A percentile compares a stretch with the other conserved stretches of the same genome.
Evolutionary conservation across 257 asterid species (phyloP).

Genomic region (Perilla frutescens): DNA sequence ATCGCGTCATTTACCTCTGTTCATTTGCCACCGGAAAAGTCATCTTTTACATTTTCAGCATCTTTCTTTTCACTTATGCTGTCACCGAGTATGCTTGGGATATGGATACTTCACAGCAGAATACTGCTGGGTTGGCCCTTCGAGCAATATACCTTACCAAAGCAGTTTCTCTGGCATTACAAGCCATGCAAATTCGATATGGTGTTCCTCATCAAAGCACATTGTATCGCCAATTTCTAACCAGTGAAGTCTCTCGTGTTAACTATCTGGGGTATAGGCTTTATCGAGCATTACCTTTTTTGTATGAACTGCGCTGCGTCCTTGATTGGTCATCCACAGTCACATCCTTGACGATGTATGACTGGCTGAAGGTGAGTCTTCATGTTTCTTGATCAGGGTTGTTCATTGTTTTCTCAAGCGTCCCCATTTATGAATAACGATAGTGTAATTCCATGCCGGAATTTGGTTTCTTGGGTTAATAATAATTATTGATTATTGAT

Average conservation of each 20-base stretch:
- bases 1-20: constrained; percentile 93
- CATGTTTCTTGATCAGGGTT: neutral
- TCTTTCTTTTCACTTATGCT: constrained; percentile 81
- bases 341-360: constrained; percentile 96
- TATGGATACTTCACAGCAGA: constrained; percentile 73
- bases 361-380: constrained; percentile 94
- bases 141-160: constrained; percentile 92
- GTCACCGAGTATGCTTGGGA: constrained; percentile 88
- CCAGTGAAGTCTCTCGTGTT: constrained; percentile 87
- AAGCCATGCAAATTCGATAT: constrained; percentile 94
- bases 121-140: constrained; percentile 87
- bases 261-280: constrained; percentile 90
- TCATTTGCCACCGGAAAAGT: constrained; percentile 93
- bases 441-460: neutral
- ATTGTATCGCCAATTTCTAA: constrained; percentile 93
- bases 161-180: constrained; percentile 83
- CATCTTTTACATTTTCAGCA: constrained; percentile 81
- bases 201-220: constrained; percentile 97
- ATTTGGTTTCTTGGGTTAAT: neutral
- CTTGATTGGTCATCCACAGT: constrained; percentile 99
- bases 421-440: neutral
- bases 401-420: neutral
- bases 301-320: constrained; percentile 93
- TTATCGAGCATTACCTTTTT: constrained; percentile 95
- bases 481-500: neutral